A percentile compares a stretch with the other conserved stretches of the same genome.
Conservation (phyloP, 148 eudicot species). For the Vaccinium myrtillus region DNA sequence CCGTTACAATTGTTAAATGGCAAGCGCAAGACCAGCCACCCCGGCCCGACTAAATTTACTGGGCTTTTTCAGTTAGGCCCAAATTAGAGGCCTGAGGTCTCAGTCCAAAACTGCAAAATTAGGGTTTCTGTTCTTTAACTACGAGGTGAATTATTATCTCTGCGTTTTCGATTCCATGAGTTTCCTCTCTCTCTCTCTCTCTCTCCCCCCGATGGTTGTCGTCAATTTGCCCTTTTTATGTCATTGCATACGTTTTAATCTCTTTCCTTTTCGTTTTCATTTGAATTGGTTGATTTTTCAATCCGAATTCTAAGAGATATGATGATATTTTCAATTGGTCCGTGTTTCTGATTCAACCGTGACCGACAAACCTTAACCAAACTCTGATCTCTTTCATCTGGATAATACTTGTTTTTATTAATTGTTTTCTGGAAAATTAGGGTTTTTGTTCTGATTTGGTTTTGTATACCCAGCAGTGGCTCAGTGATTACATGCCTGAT, state of each 20-base stretch:
- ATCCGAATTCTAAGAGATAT: not conserved
- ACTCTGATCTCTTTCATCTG: slow-evolving; percentile 20
- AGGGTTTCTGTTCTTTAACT: not conserved
- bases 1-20: too few species aligned
- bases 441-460: not conserved
- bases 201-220: too few species aligned
- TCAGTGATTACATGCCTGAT: slow-evolving; percentile 23
- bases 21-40: not conserved
- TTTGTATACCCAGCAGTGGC: not conserved
- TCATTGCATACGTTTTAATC: not conserved
- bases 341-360: slow-evolving; percentile 35
- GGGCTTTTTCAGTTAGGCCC: not conserved
- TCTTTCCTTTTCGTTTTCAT: not conserved
- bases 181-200: too few species aligned
- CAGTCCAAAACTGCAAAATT: not conserved
- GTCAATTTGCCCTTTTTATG: not conserved
- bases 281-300: not conserved
- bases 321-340: slow-evolving; percentile 24
- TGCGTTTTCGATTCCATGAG: too few species aligned
- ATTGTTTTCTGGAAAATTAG: not conserved
- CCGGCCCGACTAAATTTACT: not conserved
- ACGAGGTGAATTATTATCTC: too few species aligned
- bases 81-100: not conserved
- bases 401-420: too few species aligned
- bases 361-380: slow-evolving; percentile 30